A percentile compares a stretch with the other conserved stretches of the same genome.
phyloP scores from a whole-genome alignment of 2,329 filamentous ascomycete species.

The Ceratocystis cubensis region DNA sequence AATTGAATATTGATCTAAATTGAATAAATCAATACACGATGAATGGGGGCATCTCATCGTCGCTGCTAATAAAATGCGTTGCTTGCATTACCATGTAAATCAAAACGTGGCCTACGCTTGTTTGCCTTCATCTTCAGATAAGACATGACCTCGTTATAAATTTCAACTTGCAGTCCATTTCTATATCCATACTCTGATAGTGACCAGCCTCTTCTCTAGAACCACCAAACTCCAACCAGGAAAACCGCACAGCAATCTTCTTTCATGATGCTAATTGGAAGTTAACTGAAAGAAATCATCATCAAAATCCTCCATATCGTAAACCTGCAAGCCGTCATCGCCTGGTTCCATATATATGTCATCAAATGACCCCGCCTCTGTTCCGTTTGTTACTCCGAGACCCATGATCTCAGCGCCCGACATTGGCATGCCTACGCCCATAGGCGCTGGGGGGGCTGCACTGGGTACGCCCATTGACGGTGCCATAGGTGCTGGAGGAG shows the following conservation, averaged over 20 bases:
- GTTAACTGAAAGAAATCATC: constrained; percentile 16
- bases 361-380: constrained; percentile 11
- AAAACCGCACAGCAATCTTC: too few species aligned
- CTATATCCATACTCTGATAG: too few species aligned
- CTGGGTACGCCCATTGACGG: neutral
- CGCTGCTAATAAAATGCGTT: neutral
- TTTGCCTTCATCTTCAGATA: too few species aligned
- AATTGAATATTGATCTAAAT: neutral
- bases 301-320: constrained; percentile 19
- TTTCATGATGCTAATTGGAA: neutral
- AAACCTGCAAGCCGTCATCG: constrained; percentile 13
- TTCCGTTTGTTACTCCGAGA: constrained; percentile 4
- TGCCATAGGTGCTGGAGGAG: constrained; percentile 19
- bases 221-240: too few species aligned
- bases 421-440: constrained; percentile 10
- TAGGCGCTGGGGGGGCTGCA: constrained; percentile 11
- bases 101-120: too few species aligned
- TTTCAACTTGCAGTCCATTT: too few species aligned
- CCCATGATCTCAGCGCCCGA: constrained; percentile 2
- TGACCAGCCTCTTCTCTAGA: too few species aligned
- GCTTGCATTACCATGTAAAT: neutral
- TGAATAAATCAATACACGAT: neutral
- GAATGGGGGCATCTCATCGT: neutral
- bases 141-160: too few species aligned
- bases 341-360: constrained; percentile 17